phyloP scores from a whole-genome alignment of 495 filamentous ascomycete species.

The Hypomontagnella monticulosa region DNA sequence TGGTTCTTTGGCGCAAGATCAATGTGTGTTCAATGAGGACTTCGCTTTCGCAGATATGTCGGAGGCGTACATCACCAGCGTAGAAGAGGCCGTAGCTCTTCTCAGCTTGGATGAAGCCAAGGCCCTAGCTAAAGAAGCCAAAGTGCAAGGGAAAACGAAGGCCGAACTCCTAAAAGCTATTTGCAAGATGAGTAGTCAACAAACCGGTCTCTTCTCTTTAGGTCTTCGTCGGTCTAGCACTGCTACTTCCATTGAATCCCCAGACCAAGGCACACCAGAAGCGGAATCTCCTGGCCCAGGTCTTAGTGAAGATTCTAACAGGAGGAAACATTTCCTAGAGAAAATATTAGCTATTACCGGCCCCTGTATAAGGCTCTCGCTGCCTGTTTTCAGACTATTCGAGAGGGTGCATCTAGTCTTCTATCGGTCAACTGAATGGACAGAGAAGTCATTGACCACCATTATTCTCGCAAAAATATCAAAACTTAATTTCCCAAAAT shows the following conservation, averaged over 20 bases:
- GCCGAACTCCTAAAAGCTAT: constrained; percentile 77
- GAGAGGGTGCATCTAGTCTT: constrained; percentile 95
- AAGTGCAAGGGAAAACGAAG: constrained; percentile 90
- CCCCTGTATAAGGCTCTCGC: constrained; percentile 81
- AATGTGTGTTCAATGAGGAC: constrained; percentile 55
- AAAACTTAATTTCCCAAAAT: constrained; percentile 85
- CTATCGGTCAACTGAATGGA: constrained; percentile 96
- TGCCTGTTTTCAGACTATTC: constrained; percentile 81
- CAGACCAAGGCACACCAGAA: constrained; percentile 27
- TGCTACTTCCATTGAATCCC: constrained; percentile 50
- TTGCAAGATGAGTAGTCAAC: constrained; percentile 73
- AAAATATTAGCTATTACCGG: constrained; percentile 87
- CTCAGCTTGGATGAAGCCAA: constrained; percentile 89
- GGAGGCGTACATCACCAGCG: constrained; percentile 72
- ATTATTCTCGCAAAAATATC: constrained; percentile 93
- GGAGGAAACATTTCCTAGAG: constrained; percentile 55
- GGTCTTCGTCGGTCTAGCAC: constrained; percentile 64
- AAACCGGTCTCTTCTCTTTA: constrained; percentile 73
- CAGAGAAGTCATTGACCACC: constrained; percentile 93
- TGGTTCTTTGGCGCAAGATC: constrained; percentile 42
- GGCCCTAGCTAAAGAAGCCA: constrained; percentile 82
- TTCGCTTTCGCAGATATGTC: constrained; percentile 86
- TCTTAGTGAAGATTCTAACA: constrained; percentile 47
- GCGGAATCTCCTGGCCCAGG: constrained; percentile 27
- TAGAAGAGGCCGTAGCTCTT: constrained; percentile 87